These are phyloP conservation scores for Kurtzmaniella cleridarum DNA, from an alignment of 805 yeast genomes.

Conservation along the genomic window DNA sequence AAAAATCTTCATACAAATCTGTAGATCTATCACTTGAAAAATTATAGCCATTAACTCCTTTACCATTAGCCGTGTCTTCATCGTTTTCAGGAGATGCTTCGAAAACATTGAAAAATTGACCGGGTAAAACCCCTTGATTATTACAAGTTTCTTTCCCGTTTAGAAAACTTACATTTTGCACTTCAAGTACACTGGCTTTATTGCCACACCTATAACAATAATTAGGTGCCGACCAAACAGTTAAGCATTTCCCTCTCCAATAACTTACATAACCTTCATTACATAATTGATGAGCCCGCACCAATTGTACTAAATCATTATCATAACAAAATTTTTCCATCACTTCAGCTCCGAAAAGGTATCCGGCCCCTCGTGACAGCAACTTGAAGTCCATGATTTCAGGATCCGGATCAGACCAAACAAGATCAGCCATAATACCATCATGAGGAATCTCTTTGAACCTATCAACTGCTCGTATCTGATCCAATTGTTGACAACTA, in stretches of 20 bases:
- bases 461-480: conserved; percentile 83
- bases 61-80: conserved; percentile 43
- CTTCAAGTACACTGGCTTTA: conserved; percentile 93
- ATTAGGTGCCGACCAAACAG: conserved; percentile 99
- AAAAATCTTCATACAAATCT: conserved; percentile 20
- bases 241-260: conserved; percentile 85
- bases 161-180: conserved; percentile 46
- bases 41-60: conserved; percentile 30
- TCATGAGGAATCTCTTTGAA: conserved; percentile 96
- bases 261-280: conserved; percentile 93
- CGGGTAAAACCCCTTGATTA: conserved; percentile 30
- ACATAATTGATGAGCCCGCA: conserved; percentile 94
- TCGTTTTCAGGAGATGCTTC: conserved; percentile 96
- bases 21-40: conserved; percentile 8
- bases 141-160: conserved; percentile 7
- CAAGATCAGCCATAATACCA: conserved; percentile 98
- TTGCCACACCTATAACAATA: conserved; percentile 97
- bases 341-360: conserved; percentile 88
- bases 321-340: conserved; percentile 79
- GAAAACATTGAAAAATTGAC: conserved; percentile 83
- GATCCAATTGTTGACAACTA: conserved; percentile 88
- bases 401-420: conserved; percentile 97
- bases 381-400: conserved; percentile 74
- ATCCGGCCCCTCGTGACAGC: conserved; percentile 96
- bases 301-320: conserved; percentile 73